These are phyloP conservation scores for Aspergillus nidulans DNA, from an alignment of 495 filamentous ascomycete species.

Conservation along the genomic window DNA sequence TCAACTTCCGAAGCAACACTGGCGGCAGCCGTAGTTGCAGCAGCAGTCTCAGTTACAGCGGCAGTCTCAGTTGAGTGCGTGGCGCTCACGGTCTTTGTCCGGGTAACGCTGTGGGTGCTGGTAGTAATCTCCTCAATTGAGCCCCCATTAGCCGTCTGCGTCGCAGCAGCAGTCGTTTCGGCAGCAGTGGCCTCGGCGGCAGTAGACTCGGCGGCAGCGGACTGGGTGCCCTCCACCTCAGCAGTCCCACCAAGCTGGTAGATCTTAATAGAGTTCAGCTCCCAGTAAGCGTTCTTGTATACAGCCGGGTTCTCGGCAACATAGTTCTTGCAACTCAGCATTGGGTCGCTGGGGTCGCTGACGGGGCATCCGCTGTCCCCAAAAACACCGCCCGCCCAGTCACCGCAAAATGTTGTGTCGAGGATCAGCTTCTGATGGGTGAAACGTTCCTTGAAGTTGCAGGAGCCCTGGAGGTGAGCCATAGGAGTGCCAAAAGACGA, in stretches of 20 bases:
- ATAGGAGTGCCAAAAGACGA: slow-evolving; percentile 62
- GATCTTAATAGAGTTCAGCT: slow-evolving; percentile 65
- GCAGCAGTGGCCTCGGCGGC: background rate
- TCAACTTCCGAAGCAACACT: background rate
- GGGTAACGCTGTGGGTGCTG: background rate
- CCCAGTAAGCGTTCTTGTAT: slow-evolving; percentile 65
- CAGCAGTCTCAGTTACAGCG: background rate
- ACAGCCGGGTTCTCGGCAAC: slow-evolving; percentile 59
- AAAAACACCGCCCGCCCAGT: slow-evolving; percentile 71
- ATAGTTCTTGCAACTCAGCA: slow-evolving; percentile 54
- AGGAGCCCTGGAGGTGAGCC: slow-evolving; percentile 58
- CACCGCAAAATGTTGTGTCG: slow-evolving; percentile 83
- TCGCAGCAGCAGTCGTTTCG: background rate
- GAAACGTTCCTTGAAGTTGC: slow-evolving; percentile 65
- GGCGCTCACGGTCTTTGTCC: background rate
- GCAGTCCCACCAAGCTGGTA: slow-evolving; percentile 38
- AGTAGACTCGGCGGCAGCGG: background rate
- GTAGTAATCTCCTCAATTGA: background rate
- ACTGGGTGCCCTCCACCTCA: background rate
- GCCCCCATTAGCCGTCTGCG: background rate
- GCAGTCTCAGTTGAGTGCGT: background rate
- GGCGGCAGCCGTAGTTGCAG: background rate
- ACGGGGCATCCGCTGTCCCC: slow-evolving; percentile 35
- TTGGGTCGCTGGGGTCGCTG: slow-evolving; percentile 31
- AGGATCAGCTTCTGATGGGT: slow-evolving; percentile 70